phyloP scores from a whole-genome alignment of 768 basidiomycete genomes.

The Russula ochroleuca region DNA sequence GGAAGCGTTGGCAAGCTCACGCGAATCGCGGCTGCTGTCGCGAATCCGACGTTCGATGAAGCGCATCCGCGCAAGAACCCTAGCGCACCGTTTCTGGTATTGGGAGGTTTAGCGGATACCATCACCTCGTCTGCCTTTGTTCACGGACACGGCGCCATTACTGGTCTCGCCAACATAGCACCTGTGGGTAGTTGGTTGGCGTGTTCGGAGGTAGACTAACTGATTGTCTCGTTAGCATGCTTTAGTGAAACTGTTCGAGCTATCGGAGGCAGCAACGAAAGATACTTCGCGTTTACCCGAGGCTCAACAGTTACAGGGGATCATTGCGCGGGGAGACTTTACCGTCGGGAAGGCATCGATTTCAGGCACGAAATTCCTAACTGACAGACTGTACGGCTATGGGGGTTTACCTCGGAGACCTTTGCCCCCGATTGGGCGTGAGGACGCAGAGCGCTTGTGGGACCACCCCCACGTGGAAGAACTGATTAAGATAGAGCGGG shows the following conservation, averaged over 20 bases:
- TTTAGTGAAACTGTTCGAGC: conserved; percentile 54
- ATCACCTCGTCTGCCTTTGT: conserved; percentile 66
- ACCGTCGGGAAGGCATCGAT: conserved; percentile 75
- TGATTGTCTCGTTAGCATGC: conserved; percentile 44
- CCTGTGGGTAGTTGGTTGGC: conserved; percentile 45
- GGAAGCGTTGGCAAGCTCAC: conserved; percentile 91
- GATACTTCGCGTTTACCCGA: conserved; percentile 58
- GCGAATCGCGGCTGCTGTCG: conserved; percentile 67
- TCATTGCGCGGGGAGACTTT: conserved; percentile 75
- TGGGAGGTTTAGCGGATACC: conserved; percentile 86
- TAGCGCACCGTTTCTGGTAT: conserved; percentile 70
- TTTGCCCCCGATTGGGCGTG: conserved; percentile 57
- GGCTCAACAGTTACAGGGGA: conserved; percentile 72
- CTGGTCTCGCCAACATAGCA: conserved; percentile 80
- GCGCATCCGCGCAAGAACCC: conserved; percentile 64
- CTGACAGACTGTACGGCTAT: conserved; percentile 74
- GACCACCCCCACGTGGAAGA: conserved; percentile 66
- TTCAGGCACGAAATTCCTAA: conserved; percentile 76
- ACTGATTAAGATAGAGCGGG: conserved; percentile 60
- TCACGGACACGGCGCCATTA: conserved; percentile 84
- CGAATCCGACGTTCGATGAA: conserved; percentile 50
- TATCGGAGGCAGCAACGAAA: conserved; percentile 53
- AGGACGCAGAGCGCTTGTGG: conserved; percentile 59
- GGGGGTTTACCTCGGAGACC: conserved; percentile 78
- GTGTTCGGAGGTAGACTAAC: not conserved